Evolutionary conservation across 257 asterid genomes (phyloP), one percentile per base, ranked within the genome.

Genomic region (Ilex aquifolium): DNA sequence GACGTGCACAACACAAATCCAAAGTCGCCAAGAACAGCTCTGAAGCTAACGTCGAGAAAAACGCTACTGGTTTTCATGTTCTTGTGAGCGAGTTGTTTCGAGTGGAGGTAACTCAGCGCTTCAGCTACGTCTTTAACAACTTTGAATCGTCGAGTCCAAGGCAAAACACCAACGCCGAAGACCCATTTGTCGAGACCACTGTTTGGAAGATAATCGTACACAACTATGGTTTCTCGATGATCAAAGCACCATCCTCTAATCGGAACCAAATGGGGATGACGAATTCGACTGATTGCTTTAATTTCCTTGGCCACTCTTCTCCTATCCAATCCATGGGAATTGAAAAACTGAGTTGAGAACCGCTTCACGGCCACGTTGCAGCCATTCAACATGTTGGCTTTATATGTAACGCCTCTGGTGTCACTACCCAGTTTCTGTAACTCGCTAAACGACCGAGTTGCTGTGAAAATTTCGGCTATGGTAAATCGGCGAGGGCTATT

Each of bases 231-330:
- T 59, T 88, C 95, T 17, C 70, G 74, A 53, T 58, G 74, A 62
- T 85, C 89, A 17, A 82, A 83, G 65, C 90, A 88, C 96, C 96
- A 88, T 15, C 96, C 96, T 54, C 88, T 72, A 4, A 88, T 61
- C 0, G 86, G 69, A 12, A 85, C 92, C 61, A 88, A 50, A 68
- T 88, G 83, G 0, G 96, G 96, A 67, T 88, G 95, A 1, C 95
- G 85, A 65, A 85, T 83, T 58, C 77, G 84, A 13, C 79, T 76
- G 13, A 68, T 57, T 3, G 74, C 75, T 65, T 85, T 86, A 12
- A 88, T 76, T 72, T 83, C 88, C 64, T 82, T 80, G 11, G 60
- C 69, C 74, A 88, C 48, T 32, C 76, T 71, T 0, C 80, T 75
- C 40, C 69, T 74, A 8, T 83, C 85, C 5, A 77, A 63, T 3